Conservation (phyloP, 176 grass and related monocot genomes). For the Hordeum vulgare region MorexV3_pseudomolecules_assembly NC_058522.1:586712501-586713000, state of each 20-base stretch:
- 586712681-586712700: slow-evolving; percentile 70
- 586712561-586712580: slow-evolving; percentile 82
- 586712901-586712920: slow-evolving; percentile 44
- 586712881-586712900: slow-evolving; percentile 65
- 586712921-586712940: slow-evolving; percentile 31
- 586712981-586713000: slow-evolving; percentile 42
- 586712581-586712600: slow-evolving; percentile 93
- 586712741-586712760: slow-evolving; percentile 43
- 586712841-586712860: slow-evolving; percentile 77
- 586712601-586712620: slow-evolving; percentile 58
- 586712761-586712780: slow-evolving; percentile 52
- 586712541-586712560: slow-evolving; percentile 49
- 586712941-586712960: slow-evolving; percentile 49
- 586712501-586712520: slow-evolving; percentile 51
- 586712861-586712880: slow-evolving; percentile 50
- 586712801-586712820: slow-evolving; percentile 69
- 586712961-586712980: slow-evolving; percentile 60
- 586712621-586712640: slow-evolving; percentile 37
- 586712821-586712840: slow-evolving; percentile 90
- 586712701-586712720: slow-evolving; percentile 61
- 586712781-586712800: slow-evolving; percentile 51
- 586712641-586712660: slow-evolving; percentile 41
- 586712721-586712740: slow-evolving; percentile 37
- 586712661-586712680: slow-evolving; percentile 27
- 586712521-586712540: slow-evolving; percentile 60